Base-by-base conservation (phyloP, 805 yeast genomes). In the Suhomyces faveliae region DNA sequence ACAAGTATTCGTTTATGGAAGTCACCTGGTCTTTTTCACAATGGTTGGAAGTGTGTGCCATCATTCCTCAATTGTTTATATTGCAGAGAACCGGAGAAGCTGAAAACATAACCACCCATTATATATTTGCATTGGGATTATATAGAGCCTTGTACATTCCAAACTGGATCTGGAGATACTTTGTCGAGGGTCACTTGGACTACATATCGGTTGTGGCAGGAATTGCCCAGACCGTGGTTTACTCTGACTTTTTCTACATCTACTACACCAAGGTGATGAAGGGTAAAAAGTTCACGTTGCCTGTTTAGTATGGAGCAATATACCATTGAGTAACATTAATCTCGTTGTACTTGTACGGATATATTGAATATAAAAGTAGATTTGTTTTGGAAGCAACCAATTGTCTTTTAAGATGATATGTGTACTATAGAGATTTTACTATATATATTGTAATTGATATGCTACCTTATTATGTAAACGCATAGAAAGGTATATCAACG, bases 181-280 rank as follows among this genome's bases (percentile, higher is more conserved):
- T 70, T 51, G 67, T 77, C 10, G 92, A 87, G 54, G 78, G 74
- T 20, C 73, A 76, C 53, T 72, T 85, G 48, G 96, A 90, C 60
- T 77, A 77, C 53, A 74, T 91, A 47, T 78, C 96, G 2, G 73
- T 92, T 8, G 59, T 79, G 17, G 85, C 97, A 0, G 98, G 98
- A 20, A 51, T 94, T 27, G 66, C 89, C 35, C 99, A 94, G 72
- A 89, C 97, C 0, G 71, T 82, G 48, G 70, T 94, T 27, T 94
- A 94, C 71, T 89, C 97, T 2, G 99, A 94, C 71, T 94, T 94
- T 76, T 94, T 94, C 72, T 94, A 89, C 71, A 77, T 94, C 54
- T 94, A 94, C 70, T 92, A 92, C 72, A 68, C 68, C 41, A 73
- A 67, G 59, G 96, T 94, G 45, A 74, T 90, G 74, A 83, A 85